Conservation (phyloP, 2,329 filamentous ascomycete species). For the Penicillium capsulatum region DNA sequence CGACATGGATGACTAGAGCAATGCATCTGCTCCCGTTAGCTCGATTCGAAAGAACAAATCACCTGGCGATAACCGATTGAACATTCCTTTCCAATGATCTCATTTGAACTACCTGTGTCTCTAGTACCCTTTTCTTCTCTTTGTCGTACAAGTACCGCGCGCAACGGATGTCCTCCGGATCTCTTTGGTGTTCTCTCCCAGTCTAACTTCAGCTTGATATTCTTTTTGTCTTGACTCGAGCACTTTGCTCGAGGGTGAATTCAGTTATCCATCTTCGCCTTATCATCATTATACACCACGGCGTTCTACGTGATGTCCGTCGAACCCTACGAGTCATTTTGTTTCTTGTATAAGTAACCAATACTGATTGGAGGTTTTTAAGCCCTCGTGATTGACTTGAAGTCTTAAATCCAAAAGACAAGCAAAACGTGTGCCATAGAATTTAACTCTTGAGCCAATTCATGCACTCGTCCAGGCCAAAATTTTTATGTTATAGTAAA, state of each 20-base stretch:
- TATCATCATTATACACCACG: not conserved
- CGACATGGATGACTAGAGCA: constrained; percentile 38
- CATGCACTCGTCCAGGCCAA: no score
- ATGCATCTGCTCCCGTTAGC: not conserved
- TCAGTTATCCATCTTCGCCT: not conserved
- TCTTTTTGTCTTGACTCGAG: constrained; percentile 4
- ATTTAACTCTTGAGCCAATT: no score
- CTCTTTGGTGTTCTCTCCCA: constrained; percentile 8
- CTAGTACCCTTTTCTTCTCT: constrained; percentile 9
- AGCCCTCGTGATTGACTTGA: not conserved
- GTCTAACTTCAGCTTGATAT: constrained; percentile 6
- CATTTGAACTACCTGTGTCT: constrained; percentile 8
- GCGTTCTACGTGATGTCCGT: not conserved
- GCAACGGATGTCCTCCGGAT: constrained; percentile 6
- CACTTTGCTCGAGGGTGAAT: not conserved
- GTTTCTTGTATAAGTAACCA: not conserved
- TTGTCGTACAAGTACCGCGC: constrained; percentile 15
- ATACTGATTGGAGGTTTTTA: not conserved
- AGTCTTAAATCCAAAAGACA: not conserved
- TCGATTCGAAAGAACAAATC: not conserved
- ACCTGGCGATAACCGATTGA: constrained; percentile 5
- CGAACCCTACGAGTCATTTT: not conserved
- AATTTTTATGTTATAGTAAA: constrained; percentile 1
- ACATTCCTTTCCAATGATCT: constrained; percentile 9
- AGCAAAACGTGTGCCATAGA: no score